Base-by-base conservation (phyloP, 805 yeast species). In the Starmerella apis region DNA sequence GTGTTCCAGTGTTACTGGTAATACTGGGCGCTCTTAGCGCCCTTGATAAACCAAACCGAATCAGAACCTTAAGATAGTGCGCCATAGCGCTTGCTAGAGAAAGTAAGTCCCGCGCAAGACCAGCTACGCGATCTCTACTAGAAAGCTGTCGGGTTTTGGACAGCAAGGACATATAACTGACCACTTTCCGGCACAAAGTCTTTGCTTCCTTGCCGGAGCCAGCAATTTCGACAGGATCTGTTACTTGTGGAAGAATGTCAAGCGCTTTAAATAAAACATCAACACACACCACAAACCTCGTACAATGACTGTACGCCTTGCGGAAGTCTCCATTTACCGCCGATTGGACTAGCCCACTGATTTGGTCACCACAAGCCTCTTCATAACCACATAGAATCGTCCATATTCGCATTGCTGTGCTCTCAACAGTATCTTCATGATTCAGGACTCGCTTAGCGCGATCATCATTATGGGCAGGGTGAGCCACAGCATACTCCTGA, bases 61-160 rank as follows among this genome's bases (percentile, higher is more conserved):
- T 83, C 20, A 92, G 69, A 6, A 90, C 71, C 64, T 92, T 92
- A 59, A 92, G 71, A 65, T 87, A 90, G 63, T 92, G 97, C 0
- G 98, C 96, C 58, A 90, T 70, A 0, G 94, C 87, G 1, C 96
- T 86, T 4, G 88, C 88, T 10, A 88, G 78, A 0, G 90, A 78
- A 57, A 92, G 73, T 35, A 90, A 61, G 20, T 68, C 71, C 31
- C 59, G 63, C 1, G 69, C 60, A 14, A 55, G 53, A 3, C 55
- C 53, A 18, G 52, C 49, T 22, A 55, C 51, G 11, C 57, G 52
- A 20, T 53, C 56, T 14, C 51, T 52, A 25, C 18, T 36, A 2
- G 48, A 24, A 45, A 46, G 45, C 25, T 56, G 57, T 27, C 57
- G 64, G 0, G 78, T 71, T 60, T 85, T 86, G 54, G 96, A 73